Base-by-base conservation (phyloP, 192 early-diverging fungal genomes). In the Hyaloraphidium curvatum region DNA sequence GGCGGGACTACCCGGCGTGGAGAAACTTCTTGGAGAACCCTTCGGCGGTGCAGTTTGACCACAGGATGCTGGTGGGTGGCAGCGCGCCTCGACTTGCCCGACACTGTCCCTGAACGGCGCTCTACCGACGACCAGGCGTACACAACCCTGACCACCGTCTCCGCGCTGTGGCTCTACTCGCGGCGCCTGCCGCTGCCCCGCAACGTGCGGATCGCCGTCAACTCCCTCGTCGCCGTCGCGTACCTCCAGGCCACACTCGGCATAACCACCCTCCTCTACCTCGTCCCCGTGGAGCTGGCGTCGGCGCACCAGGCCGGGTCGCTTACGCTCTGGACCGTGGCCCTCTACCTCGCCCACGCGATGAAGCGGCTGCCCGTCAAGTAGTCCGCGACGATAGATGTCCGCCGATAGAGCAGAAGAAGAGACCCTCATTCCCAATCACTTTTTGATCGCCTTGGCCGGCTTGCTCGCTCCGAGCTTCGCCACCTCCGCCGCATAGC, bases 281-380 rank as follows among this genome's bases (percentile, higher is more conserved):
- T 89, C 67, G 94, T 97, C 1, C 94, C 94, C 16, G 80, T 89
- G 40, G 77, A 81, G 23, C 68, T 92, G 53, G 94, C 91, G 2
- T 86, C 91, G 13, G 84, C 87, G 13, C 94, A 97, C 68, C 94
- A 97, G 65, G 84, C 81, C 28, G 90, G 90, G 22, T 87, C 88
- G 14, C 69, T 97, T 31, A 75, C 85, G 28, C 67, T 97, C 19
- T 65, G 93, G 54, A 83, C 89, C 0, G 67, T 82, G 2, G 77
- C 82, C n/a, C 60, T 85, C 35, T 84, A 79, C 72, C 61, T 91
- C 27, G 68, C 83, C 58, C 83, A 89, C 53, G 64, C 73, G 21
- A 52, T 87, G 41, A 73, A 70, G 58, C 66, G 65, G 31, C 61
- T 79, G 0, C 76, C 76, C n/a, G n/a, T n/a, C n/a, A n/a, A n/a